phyloP scores from a whole-genome alignment of 371 early-diverging fungal species.

The Mucor indicus region DNA sequence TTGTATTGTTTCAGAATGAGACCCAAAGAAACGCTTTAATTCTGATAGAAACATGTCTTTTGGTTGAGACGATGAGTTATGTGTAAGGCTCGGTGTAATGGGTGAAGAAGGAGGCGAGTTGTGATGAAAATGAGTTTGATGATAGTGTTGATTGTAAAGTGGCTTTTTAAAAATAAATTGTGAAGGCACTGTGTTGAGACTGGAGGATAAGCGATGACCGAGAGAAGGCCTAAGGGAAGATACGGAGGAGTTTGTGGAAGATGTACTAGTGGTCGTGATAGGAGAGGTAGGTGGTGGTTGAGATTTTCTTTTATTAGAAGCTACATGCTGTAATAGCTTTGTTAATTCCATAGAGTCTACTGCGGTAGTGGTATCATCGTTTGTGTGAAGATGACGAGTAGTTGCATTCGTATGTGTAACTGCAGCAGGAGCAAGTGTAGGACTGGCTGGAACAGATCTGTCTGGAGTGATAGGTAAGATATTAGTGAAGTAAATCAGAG shows the following conservation, averaged over 20 bases:
- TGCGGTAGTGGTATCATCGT: constrained; percentile 9
- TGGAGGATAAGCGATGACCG: constrained; percentile 1
- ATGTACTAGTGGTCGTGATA: background rate
- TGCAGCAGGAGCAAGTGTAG: constrained; percentile 26
- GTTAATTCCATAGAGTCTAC: constrained; percentile 28
- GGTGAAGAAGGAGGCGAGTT: constrained; percentile 1
- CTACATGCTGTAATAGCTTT: constrained; percentile 20
- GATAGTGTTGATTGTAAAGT: constrained; percentile 33
- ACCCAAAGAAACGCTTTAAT: constrained; percentile 16
- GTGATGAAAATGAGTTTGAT: constrained; percentile 39
- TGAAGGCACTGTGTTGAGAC: constrained; percentile 9
- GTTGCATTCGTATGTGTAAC: constrained; percentile 30
- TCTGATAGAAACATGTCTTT: constrained; percentile 8
- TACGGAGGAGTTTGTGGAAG: constrained; percentile 1
- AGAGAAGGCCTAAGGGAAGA: background rate
- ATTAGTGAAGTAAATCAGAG: too few species aligned
- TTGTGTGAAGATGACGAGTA: constrained; percentile 26
- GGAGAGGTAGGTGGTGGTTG: constrained; percentile 2
- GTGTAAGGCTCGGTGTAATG: constrained; percentile 1
- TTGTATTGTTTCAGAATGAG: background rate
- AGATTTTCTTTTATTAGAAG: constrained; percentile 5
- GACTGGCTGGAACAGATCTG: constrained; percentile 25
- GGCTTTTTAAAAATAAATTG: constrained; percentile 42
- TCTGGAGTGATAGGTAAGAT: constrained; percentile 11
- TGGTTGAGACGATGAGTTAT: background rate